phyloP scores from a whole-genome alignment of 108 stramenopile genomes.

The Nitzschia palea region DNA sequence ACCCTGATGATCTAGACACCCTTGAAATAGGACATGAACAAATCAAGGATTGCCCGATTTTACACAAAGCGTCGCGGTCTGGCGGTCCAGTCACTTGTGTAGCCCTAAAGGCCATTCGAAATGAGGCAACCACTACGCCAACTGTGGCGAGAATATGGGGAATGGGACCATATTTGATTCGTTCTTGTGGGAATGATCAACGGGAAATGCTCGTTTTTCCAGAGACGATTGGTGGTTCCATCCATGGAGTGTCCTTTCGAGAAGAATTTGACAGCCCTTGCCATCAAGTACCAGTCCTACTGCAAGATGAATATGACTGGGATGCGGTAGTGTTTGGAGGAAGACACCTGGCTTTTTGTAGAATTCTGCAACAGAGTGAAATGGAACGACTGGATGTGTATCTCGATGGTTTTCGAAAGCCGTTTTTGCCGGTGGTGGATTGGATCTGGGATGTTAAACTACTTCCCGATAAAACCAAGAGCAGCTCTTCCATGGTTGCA shows the following conservation, averaged over 20 bases:
- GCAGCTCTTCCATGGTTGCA: constrained; percentile 19
- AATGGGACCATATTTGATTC: constrained; percentile 3
- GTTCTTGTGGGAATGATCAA: background rate
- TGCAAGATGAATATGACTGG: background rate
- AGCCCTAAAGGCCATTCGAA: background rate
- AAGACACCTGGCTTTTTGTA: constrained; percentile 25
- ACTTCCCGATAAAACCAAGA: constrained; percentile 15
- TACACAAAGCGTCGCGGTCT: constrained; percentile 6
- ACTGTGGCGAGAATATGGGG: background rate
- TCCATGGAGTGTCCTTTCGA: constrained; percentile 31
- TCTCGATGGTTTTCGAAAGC: background rate
- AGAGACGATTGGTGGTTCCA: constrained; percentile 14
- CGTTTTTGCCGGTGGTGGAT: constrained; percentile 39
- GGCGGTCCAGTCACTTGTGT: constrained; percentile 35
- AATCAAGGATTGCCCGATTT: too few relatives aligned
- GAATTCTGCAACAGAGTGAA: background rate
- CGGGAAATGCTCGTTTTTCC: constrained; percentile 26
- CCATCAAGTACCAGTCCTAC: background rate
- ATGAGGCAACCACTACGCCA: background rate
- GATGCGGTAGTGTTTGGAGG: constrained; percentile 30
- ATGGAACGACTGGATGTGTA: constrained; percentile 2
- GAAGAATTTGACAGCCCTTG: background rate
- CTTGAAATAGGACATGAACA: too few relatives aligned
- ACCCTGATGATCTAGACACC: too few relatives aligned
- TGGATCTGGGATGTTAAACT: constrained; percentile 66